Conservation (phyloP, 345 rosid genomes). For the Lepidium didymum region DNA sequence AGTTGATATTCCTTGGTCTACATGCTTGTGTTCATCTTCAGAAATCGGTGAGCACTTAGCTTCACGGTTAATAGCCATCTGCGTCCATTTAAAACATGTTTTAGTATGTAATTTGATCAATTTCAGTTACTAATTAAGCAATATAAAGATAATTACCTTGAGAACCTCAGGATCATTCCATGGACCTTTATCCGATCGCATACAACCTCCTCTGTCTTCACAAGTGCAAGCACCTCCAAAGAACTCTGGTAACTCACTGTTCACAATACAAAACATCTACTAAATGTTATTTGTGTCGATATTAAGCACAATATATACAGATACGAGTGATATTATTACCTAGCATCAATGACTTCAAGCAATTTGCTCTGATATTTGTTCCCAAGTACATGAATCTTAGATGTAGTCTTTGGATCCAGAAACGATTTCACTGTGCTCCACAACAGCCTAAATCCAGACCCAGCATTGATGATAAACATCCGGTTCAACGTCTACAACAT, state of each 20-base stretch:
- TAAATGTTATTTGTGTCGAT: not conserved
- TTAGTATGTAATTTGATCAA: not conserved
- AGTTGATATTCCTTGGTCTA: constrained; percentile 24
- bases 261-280: not conserved
- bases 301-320: not conserved
- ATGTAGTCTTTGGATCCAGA: constrained; percentile 86
- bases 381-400: constrained; percentile 96
- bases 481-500: constrained; percentile 70
- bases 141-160: constrained; percentile 42
- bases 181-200: constrained; percentile 96
- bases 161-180: constrained; percentile 89
- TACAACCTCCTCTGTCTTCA: constrained; percentile 91
- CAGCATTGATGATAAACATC: constrained; percentile 96
- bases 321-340: constrained; percentile 34
- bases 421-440: constrained; percentile 89
- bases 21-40: constrained; percentile 37
- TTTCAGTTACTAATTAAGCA: not conserved
- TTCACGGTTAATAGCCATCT: constrained; percentile 71
- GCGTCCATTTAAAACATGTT: not conserved
- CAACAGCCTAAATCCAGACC: constrained; percentile 84
- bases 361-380: constrained; percentile 91
- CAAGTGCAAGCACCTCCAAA: constrained; percentile 92
- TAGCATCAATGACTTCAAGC: constrained; percentile 88
- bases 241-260: constrained; percentile 93
- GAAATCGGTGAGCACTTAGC: constrained; percentile 48